These are phyloP conservation scores for Massospora cicadina DNA, from an alignment of 371 early-diverging fungal species.

Conservation along the genomic window DNA sequence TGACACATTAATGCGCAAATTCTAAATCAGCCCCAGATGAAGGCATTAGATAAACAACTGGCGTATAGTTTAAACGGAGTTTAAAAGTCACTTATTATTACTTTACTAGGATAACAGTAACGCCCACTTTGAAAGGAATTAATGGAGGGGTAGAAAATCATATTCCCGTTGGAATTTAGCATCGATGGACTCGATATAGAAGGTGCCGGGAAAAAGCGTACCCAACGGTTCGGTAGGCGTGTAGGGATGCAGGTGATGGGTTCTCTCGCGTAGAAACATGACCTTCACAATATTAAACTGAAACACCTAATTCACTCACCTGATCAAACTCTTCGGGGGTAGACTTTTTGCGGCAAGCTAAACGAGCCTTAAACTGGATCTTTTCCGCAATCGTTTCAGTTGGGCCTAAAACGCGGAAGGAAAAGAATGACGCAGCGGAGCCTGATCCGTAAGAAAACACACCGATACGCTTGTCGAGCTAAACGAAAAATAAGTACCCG, in stretches of 20 bases:
- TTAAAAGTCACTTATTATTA: too few species aligned
- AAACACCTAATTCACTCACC: not conserved
- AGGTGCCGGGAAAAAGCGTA: slow-evolving; percentile 42
- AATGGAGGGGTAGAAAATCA: too few species aligned
- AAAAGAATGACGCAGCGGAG: slow-evolving; percentile 84
- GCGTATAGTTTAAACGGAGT: too few species aligned
- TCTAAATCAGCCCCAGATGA: too few species aligned
- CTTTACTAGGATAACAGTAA: too few species aligned
- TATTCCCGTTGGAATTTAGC: slow-evolving; percentile 84
- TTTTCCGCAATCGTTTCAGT: slow-evolving; percentile 37
- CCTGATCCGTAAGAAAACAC: slow-evolving; percentile 96
- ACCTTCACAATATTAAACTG: slow-evolving; percentile 16
- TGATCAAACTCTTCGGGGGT: slow-evolving; percentile 59
- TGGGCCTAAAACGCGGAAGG: slow-evolving; percentile 54
- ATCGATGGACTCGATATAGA: slow-evolving; percentile 76
- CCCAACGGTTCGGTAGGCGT: slow-evolving; percentile 43
- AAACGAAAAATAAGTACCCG: not conserved
- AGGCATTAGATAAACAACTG: too few species aligned
- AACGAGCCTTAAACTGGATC: slow-evolving; percentile 47
- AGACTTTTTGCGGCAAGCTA: slow-evolving; percentile 51
- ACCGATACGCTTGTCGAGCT: slow-evolving; percentile 60
- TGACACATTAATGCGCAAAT: too few species aligned
- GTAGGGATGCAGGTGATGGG: slow-evolving; percentile 66
- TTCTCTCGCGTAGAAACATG: slow-evolving; percentile 75
- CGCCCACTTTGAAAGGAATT: too few species aligned